Evolutionary conservation across 139 green algal species (phyloP).

Genomic region (Chlorella sp.): DNA sequence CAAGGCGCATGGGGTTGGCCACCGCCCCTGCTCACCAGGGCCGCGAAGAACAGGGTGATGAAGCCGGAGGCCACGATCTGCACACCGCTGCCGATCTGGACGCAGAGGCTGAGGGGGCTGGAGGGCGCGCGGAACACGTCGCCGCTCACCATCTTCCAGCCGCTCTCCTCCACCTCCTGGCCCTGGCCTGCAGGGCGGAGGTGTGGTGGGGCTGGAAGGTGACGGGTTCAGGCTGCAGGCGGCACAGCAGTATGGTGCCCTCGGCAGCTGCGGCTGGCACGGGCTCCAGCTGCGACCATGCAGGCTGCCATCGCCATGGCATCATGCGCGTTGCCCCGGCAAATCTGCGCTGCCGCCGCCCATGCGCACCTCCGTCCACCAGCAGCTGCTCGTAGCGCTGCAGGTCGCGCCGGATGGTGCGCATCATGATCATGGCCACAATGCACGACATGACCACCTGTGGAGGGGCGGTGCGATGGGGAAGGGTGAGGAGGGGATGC

Average conservation of each 20-base stretch:
- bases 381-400: constrained; percentile 93
- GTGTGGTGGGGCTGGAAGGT: not conserved
- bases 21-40: constrained; percentile 60
- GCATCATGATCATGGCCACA: constrained; percentile 91
- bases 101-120: constrained; percentile 65
- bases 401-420: constrained; percentile 92
- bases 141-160: constrained; percentile 97
- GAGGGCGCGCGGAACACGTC: constrained; percentile 92
- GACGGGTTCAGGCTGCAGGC: not conserved
- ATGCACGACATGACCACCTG: constrained; percentile 88
- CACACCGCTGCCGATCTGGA: constrained; percentile 87
- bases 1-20: too few species aligned
- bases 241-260: not conserved
- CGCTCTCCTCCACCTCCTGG: constrained; percentile 83
- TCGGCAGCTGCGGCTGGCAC: too few species aligned
- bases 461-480: too few species aligned
- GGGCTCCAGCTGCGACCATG: too few species aligned
- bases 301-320: too few species aligned
- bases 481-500: too few species aligned
- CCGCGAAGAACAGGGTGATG: constrained; percentile 90
- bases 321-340: too few species aligned
- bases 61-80: constrained; percentile 82
- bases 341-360: too few species aligned
- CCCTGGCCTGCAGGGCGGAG: not conserved
- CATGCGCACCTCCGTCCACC: constrained; percentile 66